These are phyloP conservation scores for Suhomyces tanzawaensis DNA, from an alignment of 805 yeast genomes.

Conservation along the genomic window DNA sequence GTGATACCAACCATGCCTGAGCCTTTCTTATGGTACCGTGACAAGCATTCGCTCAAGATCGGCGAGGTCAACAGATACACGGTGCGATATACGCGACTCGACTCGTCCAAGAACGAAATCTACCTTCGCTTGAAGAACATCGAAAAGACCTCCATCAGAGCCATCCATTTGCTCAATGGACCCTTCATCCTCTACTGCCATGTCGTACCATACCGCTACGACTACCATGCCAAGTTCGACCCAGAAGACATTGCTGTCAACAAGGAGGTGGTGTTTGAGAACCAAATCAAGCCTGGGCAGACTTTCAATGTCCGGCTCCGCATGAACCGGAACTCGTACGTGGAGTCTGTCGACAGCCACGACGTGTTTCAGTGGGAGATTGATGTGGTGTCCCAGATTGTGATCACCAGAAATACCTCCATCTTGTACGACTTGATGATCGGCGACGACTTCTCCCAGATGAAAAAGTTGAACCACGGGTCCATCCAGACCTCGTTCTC, in stretches of 20 bases:
- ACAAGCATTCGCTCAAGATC: conserved; percentile 30
- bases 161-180: conserved; percentile 41
- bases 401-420: conserved; percentile 30
- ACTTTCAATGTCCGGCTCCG: conserved; percentile 55
- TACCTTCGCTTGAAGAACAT: conserved; percentile 39
- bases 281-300: conserved; percentile 65
- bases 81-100: conserved; percentile 19
- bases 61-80: conserved; percentile 40
- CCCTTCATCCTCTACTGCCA: conserved; percentile 46
- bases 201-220: conserved; percentile 37
- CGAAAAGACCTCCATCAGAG: conserved; percentile 36
- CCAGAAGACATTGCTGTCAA: conserved; percentile 21
- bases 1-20: conserved; percentile 1
- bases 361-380: conserved; percentile 34
- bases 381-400: conserved; percentile 42
- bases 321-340: conserved; percentile 45
- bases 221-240: conserved; percentile 21
- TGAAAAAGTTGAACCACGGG: conserved; percentile 34
- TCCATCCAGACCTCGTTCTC: conserved; percentile 11
- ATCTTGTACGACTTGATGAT: conserved; percentile 36
- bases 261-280: conserved; percentile 35
- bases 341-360: conserved; percentile 11
- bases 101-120: conserved; percentile 14
- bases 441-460: conserved; percentile 32
- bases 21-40: conserved; percentile 17